Base-by-base conservation (phyloP, 2,329 filamentous ascomycete species). In the Dothideomycetes sp. region DNA sequence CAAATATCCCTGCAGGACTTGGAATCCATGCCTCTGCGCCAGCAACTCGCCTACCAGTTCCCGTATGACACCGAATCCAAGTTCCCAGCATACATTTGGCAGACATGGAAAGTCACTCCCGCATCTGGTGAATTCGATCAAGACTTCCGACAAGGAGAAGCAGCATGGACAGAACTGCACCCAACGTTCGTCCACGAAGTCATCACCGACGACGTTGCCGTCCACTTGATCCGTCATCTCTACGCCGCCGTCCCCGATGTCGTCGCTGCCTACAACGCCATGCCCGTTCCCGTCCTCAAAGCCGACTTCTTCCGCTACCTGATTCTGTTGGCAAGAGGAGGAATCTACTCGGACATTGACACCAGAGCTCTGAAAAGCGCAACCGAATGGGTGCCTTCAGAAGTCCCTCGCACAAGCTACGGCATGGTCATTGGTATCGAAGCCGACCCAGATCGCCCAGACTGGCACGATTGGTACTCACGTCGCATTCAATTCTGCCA, bases 31-130 rank as follows among this genome's bases (percentile, higher is more conserved):
- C 78, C 82, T 12, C 71, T 88, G 39, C 70, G 82, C 74, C 67
- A 94, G 49, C 75, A 91, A 65, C 76, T 98, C 43, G 81, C 80
- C 38, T 95, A 94, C 67, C 84, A 93, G 53, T 96, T 91, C 63
- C 86, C 88, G 15, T 98, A 96, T 70, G 84, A 94, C 55, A 72
- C 89, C 47, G 78, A 87, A 56, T 64, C 71, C 52, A 94, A 89
- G 61, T 96, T 96, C 61, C 91, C 91, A 3, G 88, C 87, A 43
- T 96, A 94, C 68, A 93, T 98, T 57, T 98, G 91, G 91, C 91
- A 98, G 70, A 98, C 91, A 11, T 98, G 91, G 91, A 95, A 93
- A 62, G 81, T 78, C 55, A 84, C 78, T 1, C 88, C 89, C 0
- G 74, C 80, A 1, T 82, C 85, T 16, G 71, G 76, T 36, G 72